phyloP scores from a whole-genome alignment of 2,329 filamentous ascomycete genomes.

The Neopestalotiopsis sp. region DNA sequence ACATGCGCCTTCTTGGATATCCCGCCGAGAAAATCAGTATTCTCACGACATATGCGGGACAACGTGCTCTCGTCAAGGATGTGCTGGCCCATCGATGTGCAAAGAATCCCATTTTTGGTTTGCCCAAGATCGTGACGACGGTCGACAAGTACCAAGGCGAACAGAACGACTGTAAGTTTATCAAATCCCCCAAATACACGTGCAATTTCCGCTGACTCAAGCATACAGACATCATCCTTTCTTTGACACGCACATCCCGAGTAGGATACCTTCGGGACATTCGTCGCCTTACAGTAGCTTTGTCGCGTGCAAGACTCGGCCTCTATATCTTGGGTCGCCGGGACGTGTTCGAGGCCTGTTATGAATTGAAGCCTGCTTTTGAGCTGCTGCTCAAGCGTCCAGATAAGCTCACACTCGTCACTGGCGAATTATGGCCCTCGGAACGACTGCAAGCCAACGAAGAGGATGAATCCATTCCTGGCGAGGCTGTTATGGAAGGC shows the following conservation, averaged over 20 bases:
- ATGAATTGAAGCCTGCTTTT: constrained; percentile 87
- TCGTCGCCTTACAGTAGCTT: constrained; percentile 88
- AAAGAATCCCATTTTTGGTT: constrained; percentile 81
- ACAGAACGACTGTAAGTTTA: constrained; percentile 90
- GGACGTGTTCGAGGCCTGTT: constrained; percentile 85
- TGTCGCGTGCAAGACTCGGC: constrained; percentile 89
- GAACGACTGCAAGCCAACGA: constrained; percentile 53
- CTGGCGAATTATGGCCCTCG: constrained; percentile 85
- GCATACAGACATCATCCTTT: constrained; percentile 84
- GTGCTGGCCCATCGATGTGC: constrained; percentile 84
- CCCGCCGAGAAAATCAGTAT: constrained; percentile 84
- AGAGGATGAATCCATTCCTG: constrained; percentile 54
- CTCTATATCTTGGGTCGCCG: constrained; percentile 91
- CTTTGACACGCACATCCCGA: constrained; percentile 83
- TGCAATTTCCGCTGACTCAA: constrained; percentile 19
- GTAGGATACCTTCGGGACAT: constrained; percentile 94
- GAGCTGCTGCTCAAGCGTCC: constrained; percentile 76
- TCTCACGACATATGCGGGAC: constrained; percentile 91
- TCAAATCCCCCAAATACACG: not conserved
- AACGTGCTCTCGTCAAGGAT: constrained; percentile 85
- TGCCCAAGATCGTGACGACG: constrained; percentile 88
- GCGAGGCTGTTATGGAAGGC: constrained; percentile 78
- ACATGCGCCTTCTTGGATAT: constrained; percentile 96
- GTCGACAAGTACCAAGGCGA: constrained; percentile 99
- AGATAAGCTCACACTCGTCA: constrained; percentile 80